Base-by-base conservation (phyloP, 2,329 filamentous ascomycete genomes). In the Curvularia hawaiiensis region DNA sequence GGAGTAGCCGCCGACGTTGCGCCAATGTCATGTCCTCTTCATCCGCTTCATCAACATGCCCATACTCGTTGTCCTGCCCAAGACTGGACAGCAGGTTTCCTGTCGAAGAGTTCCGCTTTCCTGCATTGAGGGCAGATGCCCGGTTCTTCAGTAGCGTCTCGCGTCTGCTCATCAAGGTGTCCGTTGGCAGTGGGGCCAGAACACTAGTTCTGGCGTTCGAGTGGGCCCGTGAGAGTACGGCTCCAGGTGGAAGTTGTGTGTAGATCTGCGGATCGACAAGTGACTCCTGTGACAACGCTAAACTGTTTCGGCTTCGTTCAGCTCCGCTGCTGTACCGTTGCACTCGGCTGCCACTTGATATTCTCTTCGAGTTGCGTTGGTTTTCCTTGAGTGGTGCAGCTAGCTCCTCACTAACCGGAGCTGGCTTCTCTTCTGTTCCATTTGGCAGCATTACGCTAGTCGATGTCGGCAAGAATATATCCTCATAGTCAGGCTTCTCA, bases 1-100 rank as follows among this genome's bases (percentile, higher is more conserved):
- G 75, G 11, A 80, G 71, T 16, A 76, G 52, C 16, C 71, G 69
- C 59, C 74, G 69, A 52, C 90, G 87, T 66, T 90, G 85, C 41
- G 86, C 89, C 18, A 95, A 81, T 0, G 90, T 88, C 63, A 94
- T 81, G 54, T 92, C 85, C 59, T 93, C 90, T 1, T 82, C 79
- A 65, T 72, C 58, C 64, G 45, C 40, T 59, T 61, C 55, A 41
- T 60, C 65, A 18, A 54, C 61, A 28, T 7, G n/a, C 9, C 35
- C 35, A 38, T 38, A 16, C 3, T 20, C 24, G 22, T 44, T 10
- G 14, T 26, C 41, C 41, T 44, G 22, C 3, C 41, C 41, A 28
- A 20, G 41, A 10, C 41, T 16, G 14, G 16, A n/a, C 18, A 67
- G 56, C 10, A 74, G 62, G 38, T 70, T 72, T 5, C 72, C 59